Evolutionary conservation across 192 early-diverging fungal species (phyloP).

Genomic region (Coemansia javaensis): DNA sequence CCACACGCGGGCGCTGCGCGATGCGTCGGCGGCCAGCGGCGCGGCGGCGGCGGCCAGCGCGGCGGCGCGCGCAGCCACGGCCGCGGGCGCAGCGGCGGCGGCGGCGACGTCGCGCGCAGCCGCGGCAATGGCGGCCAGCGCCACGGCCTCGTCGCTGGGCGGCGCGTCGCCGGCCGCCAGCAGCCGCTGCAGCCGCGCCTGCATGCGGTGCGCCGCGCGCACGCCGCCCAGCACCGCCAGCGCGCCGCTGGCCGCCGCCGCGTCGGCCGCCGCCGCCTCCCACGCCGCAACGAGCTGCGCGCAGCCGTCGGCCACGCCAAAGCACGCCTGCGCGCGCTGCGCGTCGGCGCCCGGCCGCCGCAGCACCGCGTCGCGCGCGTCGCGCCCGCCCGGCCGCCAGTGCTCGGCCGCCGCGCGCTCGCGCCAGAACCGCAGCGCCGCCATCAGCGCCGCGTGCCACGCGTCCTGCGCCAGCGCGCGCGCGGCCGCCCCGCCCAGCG

Average conservation of each 20-base stretch:
- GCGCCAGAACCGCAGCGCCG: slow-evolving; percentile 21
- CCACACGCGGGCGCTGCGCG: slow-evolving; percentile 30
- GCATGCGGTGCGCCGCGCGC: slow-evolving; percentile 9
- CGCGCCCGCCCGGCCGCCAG: background rate
- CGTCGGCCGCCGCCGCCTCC: slow-evolving; percentile 3
- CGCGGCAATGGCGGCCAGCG: slow-evolving; percentile 15
- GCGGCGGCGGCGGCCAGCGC: background rate
- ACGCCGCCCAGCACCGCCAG: background rate
- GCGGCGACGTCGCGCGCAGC: background rate
- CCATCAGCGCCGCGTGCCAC: slow-evolving; percentile 30
- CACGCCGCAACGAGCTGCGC: slow-evolving; percentile 7
- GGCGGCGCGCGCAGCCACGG: background rate
- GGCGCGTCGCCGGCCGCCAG: slow-evolving; percentile 4
- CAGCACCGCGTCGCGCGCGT: slow-evolving; percentile 23
- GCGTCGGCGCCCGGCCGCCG: slow-evolving; percentile 33
- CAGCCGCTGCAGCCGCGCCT: slow-evolving; percentile 9
- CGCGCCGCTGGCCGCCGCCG: background rate
- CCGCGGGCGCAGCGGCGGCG: background rate
- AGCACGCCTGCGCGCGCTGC: slow-evolving; percentile 10
- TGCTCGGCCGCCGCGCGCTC: slow-evolving; percentile 15
- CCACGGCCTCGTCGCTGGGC: slow-evolving; percentile 40
- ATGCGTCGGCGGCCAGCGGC: slow-evolving; percentile 26
- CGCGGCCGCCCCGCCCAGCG: slow-evolving; percentile 18
- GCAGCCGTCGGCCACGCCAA: slow-evolving; percentile 33
- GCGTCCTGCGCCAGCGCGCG: slow-evolving; percentile 9